These are phyloP conservation scores for Claviceps sp. DNA, from an alignment of 2,329 filamentous ascomycete genomes.

Conservation along the genomic window DNA sequence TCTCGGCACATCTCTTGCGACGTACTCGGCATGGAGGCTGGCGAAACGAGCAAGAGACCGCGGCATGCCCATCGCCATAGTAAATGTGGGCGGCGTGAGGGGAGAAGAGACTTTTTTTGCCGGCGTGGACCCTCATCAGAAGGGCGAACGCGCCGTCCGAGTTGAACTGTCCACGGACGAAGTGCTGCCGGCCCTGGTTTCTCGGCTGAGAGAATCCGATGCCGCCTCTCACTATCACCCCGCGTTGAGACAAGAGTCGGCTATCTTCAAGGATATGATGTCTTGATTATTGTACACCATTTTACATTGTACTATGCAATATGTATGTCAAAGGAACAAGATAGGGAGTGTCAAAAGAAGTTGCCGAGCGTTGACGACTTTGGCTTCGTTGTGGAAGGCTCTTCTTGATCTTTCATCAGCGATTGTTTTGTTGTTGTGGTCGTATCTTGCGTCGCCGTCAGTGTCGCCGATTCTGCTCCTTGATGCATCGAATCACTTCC, in stretches of 20 bases:
- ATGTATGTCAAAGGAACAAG: constrained; percentile 3
- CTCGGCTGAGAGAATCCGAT: constrained; percentile 27
- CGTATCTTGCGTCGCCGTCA: neutral
- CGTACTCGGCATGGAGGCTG: constrained; percentile 87
- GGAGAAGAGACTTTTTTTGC: constrained; percentile 63
- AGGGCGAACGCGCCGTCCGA: constrained; percentile 39
- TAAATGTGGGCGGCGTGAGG: constrained; percentile 77
- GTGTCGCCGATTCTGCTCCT: constrained; percentile 8
- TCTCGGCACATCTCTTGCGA: constrained; percentile 80
- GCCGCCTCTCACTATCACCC: neutral
- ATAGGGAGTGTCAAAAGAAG: constrained; percentile 32
- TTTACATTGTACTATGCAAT: constrained; percentile 7
- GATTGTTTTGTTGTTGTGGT: constrained; percentile 2
- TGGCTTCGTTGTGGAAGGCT: constrained; percentile 13
- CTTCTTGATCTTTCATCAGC: constrained; percentile 5
- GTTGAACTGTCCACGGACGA: constrained; percentile 44
- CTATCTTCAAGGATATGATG: constrained; percentile 46
- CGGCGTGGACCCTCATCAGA: constrained; percentile 36
- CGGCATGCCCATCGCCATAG: constrained; percentile 72
- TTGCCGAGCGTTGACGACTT: constrained; percentile 25
- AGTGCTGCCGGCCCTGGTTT: constrained; percentile 43
- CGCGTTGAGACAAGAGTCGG: constrained; percentile 1
- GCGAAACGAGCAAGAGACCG: constrained; percentile 71
- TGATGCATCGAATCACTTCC: constrained; percentile 38
- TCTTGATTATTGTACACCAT: constrained; percentile 26